These are phyloP conservation scores for Aspergillus sp. DNA, from an alignment of 2,329 filamentous ascomycete species.

Conservation along the genomic window DNA sequence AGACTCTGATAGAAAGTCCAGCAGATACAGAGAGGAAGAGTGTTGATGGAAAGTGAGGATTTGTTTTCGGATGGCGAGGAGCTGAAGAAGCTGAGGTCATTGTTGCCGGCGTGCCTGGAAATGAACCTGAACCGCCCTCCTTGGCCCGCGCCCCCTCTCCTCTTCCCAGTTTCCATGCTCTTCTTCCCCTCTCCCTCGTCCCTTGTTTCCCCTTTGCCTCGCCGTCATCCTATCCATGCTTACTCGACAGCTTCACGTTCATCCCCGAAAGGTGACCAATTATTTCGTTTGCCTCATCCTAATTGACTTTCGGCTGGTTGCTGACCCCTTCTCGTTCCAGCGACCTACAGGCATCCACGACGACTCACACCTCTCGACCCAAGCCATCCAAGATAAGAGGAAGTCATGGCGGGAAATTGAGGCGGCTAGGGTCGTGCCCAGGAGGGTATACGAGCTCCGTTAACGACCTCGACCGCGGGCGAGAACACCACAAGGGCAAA, in stretches of 20 bases:
- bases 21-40: neutral
- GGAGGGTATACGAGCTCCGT: neutral
- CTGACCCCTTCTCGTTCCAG: neutral
- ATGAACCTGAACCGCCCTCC: neutral
- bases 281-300: neutral
- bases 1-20: neutral
- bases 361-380: neutral
- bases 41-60: neutral
- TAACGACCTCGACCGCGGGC: neutral
- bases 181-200: neutral
- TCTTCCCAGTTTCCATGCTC: neutral
- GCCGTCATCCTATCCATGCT: neutral
- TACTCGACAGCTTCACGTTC: neutral
- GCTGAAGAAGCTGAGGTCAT: neutral
- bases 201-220: neutral
- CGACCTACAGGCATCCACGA: neutral
- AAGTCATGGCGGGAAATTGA: neutral
- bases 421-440: neutral
- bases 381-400: slow-evolving; percentile 4
- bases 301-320: neutral
- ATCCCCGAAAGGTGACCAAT: neutral
- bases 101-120: neutral
- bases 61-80: neutral
- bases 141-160: neutral
- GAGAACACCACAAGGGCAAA: neutral